Percentiles rank a stretch among this genome's conserved stretches.
Conservation (phyloP, 768 basidiomycete genomes). For the Tephrocybe sp. region DNA sequence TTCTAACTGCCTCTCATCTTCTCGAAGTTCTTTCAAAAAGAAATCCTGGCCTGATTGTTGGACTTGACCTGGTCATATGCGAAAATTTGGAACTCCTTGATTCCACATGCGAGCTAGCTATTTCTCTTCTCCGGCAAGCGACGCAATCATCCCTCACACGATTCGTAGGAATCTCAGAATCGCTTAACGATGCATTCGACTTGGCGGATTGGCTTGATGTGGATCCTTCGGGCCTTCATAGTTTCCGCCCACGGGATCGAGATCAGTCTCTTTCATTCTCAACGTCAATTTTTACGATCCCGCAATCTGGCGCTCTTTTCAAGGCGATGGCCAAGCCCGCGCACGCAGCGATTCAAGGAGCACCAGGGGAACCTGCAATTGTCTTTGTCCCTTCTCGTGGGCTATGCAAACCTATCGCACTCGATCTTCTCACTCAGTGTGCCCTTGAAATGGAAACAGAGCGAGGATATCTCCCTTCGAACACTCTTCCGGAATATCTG, state of each 20-base stretch:
- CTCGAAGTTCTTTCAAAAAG: slow-evolving; percentile 38
- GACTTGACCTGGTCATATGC: slow-evolving; percentile 68
- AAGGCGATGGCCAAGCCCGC: slow-evolving; percentile 92
- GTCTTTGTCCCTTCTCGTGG: slow-evolving; percentile 86
- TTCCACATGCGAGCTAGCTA: slow-evolving; percentile 73
- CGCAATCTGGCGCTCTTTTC: slow-evolving; percentile 83
- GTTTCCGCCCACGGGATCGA: slow-evolving; percentile 80
- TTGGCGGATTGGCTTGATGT: slow-evolving; percentile 84
- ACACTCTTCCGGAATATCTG: slow-evolving; percentile 48
- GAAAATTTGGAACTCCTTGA: slow-evolving; percentile 87
- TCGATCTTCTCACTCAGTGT: slow-evolving; percentile 86
- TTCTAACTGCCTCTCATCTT: slow-evolving; percentile 54
- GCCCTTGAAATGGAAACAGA: slow-evolving; percentile 70
- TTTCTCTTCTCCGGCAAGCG: slow-evolving; percentile 69
- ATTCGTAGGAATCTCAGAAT: slow-evolving; percentile 72
- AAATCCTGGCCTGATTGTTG: slow-evolving; percentile 25
- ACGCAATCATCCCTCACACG: slow-evolving; percentile 64
- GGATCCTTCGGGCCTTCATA: slow-evolving; percentile 57
- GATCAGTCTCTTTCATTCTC: slow-evolving; percentile 72
- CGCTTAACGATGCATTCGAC: slow-evolving; percentile 77
- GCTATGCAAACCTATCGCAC: slow-evolving; percentile 71
- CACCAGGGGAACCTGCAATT: slow-evolving; percentile 51
- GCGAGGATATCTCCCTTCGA: slow-evolving; percentile 61
- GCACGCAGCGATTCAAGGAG: slow-evolving; percentile 64
- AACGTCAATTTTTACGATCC: slow-evolving; percentile 78